Base-by-base conservation (phyloP, 1,284 basidiomycete genomes). In the Porogramme epimiltina region DNA sequence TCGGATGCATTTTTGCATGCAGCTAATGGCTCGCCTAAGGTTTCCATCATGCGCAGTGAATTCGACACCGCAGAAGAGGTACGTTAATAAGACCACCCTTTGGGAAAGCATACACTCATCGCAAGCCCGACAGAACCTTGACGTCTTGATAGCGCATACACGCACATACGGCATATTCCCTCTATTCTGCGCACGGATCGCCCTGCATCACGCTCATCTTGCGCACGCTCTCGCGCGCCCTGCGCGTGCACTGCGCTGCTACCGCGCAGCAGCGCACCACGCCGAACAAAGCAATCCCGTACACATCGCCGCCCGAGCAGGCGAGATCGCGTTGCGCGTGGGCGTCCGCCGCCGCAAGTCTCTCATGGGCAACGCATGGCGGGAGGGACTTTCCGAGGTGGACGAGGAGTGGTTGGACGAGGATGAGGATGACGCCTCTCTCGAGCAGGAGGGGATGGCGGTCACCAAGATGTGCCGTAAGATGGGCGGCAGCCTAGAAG, bases 161-260 rank as follows among this genome's bases (percentile, higher is more conserved):
- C 80, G 86, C 10, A 81, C 79, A 1, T 66, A 78, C 51, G 64
- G 67, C 11, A 67, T 89, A 33, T 91, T 87, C 61, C 55, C 66
- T 10, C 52, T 67, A 0, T 90, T 85, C 61, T 73, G 82, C 2
- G 74, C 82, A 0, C 80, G 85, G 4, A 81, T 90, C 15, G 76
- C 85, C 1, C 72, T 90, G 3, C 79, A 85, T 52, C 79, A 88
- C 54, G 87, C 82, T 0, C 86, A 90, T 54, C 77, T 91, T 19
- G 82, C 86, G 8, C 88, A 91, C 63, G 81, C 85, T 3, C 62
- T 76, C 15, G 73, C 74, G 5, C 70, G 74, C 22, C 65, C 68
- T 1, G 70, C 73, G 11, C 74, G 80, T 2, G 88, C 88, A 16
- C 58, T 73, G 38, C 69, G 75, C 26, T 88, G 85, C 52, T 91